These are phyloP conservation scores for Hansenula sp. DNA, from an alignment of 1,139 yeast genomes.

Conservation along the genomic window DNA sequence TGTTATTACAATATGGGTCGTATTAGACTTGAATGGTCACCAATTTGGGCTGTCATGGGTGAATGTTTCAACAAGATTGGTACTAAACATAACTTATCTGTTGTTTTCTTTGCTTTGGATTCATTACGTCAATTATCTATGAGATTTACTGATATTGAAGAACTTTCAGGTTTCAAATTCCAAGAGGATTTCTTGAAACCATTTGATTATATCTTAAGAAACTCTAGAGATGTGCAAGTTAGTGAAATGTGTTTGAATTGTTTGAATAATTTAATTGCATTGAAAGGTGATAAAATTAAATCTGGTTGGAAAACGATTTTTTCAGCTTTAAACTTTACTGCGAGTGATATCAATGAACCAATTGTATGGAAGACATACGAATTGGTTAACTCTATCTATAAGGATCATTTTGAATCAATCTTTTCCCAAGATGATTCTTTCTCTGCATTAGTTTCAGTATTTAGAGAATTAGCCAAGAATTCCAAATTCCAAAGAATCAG, in stretches of 20 bases:
- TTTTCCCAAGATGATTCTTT: slow-evolving; percentile 69
- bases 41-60: slow-evolving; percentile 92
- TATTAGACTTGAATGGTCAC: slow-evolving; percentile 95
- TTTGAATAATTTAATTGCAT: slow-evolving; percentile 76
- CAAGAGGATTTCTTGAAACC: slow-evolving; percentile 93
- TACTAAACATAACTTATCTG: slow-evolving; percentile 68
- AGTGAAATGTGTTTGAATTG: slow-evolving; percentile 91
- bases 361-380: slow-evolving; percentile 62
- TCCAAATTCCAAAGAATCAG: slow-evolving; percentile 77
- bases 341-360: slow-evolving; percentile 37
- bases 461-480: slow-evolving; percentile 81
- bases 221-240: slow-evolving; percentile 66
- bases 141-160: slow-evolving; percentile 91
- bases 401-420: slow-evolving; percentile 58
- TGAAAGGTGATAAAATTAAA: slow-evolving; percentile 68
- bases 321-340: slow-evolving; percentile 51
- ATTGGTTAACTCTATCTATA: slow-evolving; percentile 59
- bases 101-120: slow-evolving; percentile 88
- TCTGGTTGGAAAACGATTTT: slow-evolving; percentile 96
- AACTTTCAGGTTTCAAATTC: slow-evolving; percentile 90
- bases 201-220: slow-evolving; percentile 71
- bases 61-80: slow-evolving; percentile 85
- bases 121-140: slow-evolving; percentile 89
- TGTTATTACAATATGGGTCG: slow-evolving; percentile 97
- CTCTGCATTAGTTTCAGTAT: slow-evolving; percentile 67